Percentiles rank a stretch among this genome's conserved stretches.
phyloP scores from a whole-genome alignment of 768 basidiomycete genomes.

The Xerocomellus intermedius region DNA sequence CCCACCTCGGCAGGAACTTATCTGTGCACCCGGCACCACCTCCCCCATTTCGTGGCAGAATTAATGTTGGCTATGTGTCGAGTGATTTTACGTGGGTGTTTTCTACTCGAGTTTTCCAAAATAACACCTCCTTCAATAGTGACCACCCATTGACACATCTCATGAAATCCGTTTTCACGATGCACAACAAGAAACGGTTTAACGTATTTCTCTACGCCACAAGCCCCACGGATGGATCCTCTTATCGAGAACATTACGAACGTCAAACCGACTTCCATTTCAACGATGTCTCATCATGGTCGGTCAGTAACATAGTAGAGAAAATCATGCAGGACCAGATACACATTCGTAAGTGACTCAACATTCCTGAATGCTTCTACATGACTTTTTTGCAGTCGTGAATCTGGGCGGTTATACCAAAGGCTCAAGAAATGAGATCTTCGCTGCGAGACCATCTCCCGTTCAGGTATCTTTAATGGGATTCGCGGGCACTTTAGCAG shows the following conservation, averaged over 20 bases:
- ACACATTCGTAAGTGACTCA: constrained; percentile 40
- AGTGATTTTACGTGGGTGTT: constrained; percentile 44
- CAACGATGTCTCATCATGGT: constrained; percentile 41
- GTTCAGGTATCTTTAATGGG: constrained; percentile 51
- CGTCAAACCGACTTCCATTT: constrained; percentile 37
- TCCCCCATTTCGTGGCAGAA: constrained; percentile 38
- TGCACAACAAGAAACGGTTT: constrained; percentile 42
- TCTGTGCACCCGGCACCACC: constrained; percentile 41
- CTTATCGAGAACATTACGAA: constrained; percentile 44
- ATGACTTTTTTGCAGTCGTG: constrained; percentile 33
- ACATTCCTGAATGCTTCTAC: neutral
- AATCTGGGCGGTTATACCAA: constrained; percentile 52
- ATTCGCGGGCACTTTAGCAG: constrained; percentile 47
- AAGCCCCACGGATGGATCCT: constrained; percentile 44
- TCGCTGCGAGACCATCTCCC: constrained; percentile 48
- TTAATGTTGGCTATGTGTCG: constrained; percentile 51
- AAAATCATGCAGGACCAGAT: constrained; percentile 43
- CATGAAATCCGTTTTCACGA: constrained; percentile 49
- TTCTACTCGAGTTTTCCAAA: neutral
- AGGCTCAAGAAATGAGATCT: constrained; percentile 51
- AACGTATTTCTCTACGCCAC: constrained; percentile 49
- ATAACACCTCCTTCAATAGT: constrained; percentile 22
- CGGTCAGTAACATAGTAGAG: constrained; percentile 36
- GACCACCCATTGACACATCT: constrained; percentile 53
- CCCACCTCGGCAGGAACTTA: constrained; percentile 27